These are phyloP conservation scores for Chenopodium quinoa DNA, from an alignment of 148 eudicot species.

Conservation along the genomic window DNA sequence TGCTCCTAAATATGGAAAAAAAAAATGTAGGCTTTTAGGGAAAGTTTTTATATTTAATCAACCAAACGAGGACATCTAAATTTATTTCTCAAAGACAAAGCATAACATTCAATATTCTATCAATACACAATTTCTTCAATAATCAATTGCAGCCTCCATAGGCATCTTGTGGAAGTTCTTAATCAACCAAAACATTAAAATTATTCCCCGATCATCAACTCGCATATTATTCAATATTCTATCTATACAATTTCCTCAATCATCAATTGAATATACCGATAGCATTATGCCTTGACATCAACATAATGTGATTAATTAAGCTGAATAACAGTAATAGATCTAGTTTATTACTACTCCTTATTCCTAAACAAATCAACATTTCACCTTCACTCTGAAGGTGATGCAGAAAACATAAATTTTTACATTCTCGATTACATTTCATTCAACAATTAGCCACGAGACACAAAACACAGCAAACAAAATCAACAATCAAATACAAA, in stretches of 20 bases:
- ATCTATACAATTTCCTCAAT: background rate
- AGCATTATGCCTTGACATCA: background rate
- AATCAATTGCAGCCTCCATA: too few species aligned
- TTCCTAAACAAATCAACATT: background rate
- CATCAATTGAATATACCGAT: background rate
- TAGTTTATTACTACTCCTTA: too few species aligned
- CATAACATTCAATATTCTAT: too few species aligned
- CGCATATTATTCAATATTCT: background rate
- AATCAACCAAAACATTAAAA: too few species aligned
- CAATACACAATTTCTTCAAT: background rate
- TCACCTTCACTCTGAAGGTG: background rate
- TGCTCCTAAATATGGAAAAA: too few species aligned
- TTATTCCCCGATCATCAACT: background rate
- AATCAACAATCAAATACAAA: background rate
- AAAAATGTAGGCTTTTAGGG: too few species aligned
- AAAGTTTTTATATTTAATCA: too few species aligned
- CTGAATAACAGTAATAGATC: background rate
- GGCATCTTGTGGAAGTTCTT: too few species aligned
- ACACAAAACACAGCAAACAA: background rate
- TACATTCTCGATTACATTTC: background rate
- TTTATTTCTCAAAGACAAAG: too few species aligned
- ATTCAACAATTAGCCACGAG: background rate
- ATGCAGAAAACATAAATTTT: background rate
- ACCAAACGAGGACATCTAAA: too few species aligned
- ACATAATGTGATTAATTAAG: background rate